Evolutionary conservation across 768 basidiomycete species (phyloP).

Genomic region (Lactarius sp.): DNA sequence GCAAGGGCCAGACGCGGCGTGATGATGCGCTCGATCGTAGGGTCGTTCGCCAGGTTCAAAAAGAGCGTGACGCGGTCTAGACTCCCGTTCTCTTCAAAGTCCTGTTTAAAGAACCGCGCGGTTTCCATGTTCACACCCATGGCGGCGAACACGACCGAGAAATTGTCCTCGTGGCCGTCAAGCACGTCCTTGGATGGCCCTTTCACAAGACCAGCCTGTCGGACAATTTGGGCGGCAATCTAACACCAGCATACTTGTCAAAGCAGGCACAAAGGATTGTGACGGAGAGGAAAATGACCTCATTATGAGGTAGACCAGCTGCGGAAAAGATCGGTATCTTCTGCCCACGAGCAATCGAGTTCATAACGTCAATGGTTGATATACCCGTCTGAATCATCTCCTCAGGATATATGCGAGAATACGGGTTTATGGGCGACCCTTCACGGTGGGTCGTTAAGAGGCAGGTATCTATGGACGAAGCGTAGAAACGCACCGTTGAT

Average conservation of each 20-base stretch:
- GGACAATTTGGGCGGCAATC: constrained; percentile 99
- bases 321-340: constrained; percentile 99
- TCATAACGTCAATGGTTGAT: constrained; percentile 96
- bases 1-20: constrained; percentile 97
- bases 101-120: constrained; percentile 98
- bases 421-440: constrained; percentile 98
- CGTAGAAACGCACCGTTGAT: constrained; percentile 76
- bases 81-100: constrained; percentile 98
- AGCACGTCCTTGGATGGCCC: constrained; percentile 95
- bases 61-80: constrained; percentile 97
- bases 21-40: constrained; percentile 99
- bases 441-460: constrained; percentile 4
- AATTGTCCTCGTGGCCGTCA: constrained; percentile 99
- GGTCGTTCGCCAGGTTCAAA: constrained; percentile 98
- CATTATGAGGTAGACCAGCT: constrained; percentile 97
- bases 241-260: constrained; percentile 32
- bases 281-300: constrained; percentile 47
- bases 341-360: constrained; percentile 98
- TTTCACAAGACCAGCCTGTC: constrained; percentile 96
- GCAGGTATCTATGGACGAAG: constrained; percentile 5
- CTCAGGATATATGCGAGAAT: constrained; percentile 98
- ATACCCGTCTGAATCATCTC: constrained; percentile 99
- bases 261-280: constrained; percentile 15
- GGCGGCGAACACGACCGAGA: constrained; percentile 98
- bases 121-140: constrained; percentile 99